Base-by-base conservation (phyloP, 2,329 filamentous ascomycete genomes). In the Calonectria crousiana region DNA sequence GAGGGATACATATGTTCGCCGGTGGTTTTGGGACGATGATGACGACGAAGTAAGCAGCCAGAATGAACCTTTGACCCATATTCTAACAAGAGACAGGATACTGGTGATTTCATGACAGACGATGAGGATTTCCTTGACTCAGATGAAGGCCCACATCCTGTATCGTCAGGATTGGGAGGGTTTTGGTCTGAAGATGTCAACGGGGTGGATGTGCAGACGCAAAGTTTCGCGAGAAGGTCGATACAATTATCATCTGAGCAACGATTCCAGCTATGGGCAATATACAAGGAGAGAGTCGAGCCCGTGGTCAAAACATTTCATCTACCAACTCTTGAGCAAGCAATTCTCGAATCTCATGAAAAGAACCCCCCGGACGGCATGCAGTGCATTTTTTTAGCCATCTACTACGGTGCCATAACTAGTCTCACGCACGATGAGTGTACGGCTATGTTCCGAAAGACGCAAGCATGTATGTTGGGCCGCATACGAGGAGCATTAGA, bases 221-320 rank as follows among this genome's bases (percentile, higher is more conserved):
- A 36, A 6, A 30, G n/a, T 13, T 16, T 14, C 13, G 32, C 52
- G 28, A 18, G n/a, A 20, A 60, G n/a, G 26, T 56, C 23, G 6
- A 18, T 67, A 14, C 41, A 67, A 26, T 32, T 62, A 36, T 30
- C 65, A 16, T 36, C 49, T 23, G 38, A 28, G 8, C 69, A 72
- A 47, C 66, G 64, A 41, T 36, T 72, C 9, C 62, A 62, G 9
- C 64, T 72, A 18, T 72, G 69, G 69, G 47, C 10, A 16, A 51
- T 72, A 20, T 72, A 67, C 44, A 72, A 72, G 28, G 69, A 67
- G 23, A 67, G 69, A 32, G 69, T 72, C 1, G 69, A 72, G 32
- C 69, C 69, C 6, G 28, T 72, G 23, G 67, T 65, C 30, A 72
- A 72, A 47, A 23, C 67, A 14, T 34, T 72, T 5, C 69, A 72